These are phyloP conservation scores for Hericium rajendrae DNA, from an alignment of 768 basidiomycete genomes.

Conservation along the genomic window DNA sequence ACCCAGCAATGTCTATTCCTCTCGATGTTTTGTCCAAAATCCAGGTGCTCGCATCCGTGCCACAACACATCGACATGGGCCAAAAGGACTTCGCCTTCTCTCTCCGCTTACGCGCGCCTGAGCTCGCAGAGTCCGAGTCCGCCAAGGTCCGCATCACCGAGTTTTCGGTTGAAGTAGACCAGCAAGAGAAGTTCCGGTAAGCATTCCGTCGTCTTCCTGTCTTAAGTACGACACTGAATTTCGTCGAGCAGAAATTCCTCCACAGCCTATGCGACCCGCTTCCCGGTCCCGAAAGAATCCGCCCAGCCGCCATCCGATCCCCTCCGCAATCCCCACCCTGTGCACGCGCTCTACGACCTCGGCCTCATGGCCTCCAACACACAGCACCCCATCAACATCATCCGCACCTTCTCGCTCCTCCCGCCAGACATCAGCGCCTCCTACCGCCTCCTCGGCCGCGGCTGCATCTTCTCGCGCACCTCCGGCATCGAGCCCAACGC, in stretches of 20 bases:
- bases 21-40: conserved; percentile 48
- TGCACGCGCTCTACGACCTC: conserved; percentile 36
- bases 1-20: conserved; percentile 30
- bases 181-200: conserved; percentile 61
- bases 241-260: conserved; percentile 23
- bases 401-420: conserved; percentile 42
- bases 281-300: conserved; percentile 43
- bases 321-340: conserved; percentile 44
- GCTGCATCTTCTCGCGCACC: conserved; percentile 39
- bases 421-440: conserved; percentile 34
- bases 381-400: conserved; percentile 18
- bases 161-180: conserved; percentile 48
- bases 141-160: conserved; percentile 45
- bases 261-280: conserved; percentile 31
- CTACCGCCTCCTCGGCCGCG: conserved; percentile 40
- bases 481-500: conserved; percentile 19
- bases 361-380: conserved; percentile 28
- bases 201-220: conserved; percentile 13
- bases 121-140: conserved; percentile 38
- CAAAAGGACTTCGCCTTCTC: conserved; percentile 42
- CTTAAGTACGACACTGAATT: conserved; percentile 21
- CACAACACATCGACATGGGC: conserved; percentile 40
- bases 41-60: conserved; percentile 54
- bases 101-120: conserved; percentile 50
- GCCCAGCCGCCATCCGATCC: conserved; percentile 58